Conservation (phyloP, 2,329 filamentous ascomycete genomes). For the Aspergillus flavus region DNA sequence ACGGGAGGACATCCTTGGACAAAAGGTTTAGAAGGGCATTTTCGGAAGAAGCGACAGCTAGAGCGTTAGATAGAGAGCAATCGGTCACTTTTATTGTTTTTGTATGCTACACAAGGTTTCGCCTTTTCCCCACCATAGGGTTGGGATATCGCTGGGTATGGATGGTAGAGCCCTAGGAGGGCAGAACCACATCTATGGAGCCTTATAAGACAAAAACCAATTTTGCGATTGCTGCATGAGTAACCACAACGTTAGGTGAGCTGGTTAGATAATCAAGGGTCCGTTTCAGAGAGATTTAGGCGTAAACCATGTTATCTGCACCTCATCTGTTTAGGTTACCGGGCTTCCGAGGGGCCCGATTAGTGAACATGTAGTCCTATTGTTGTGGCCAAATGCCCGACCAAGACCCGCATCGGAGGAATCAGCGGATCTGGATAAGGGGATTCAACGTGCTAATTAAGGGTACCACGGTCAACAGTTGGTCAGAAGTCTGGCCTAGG, state of each 20-base stretch:
- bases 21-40: neutral
- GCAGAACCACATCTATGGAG: neutral
- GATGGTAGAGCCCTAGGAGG: neutral
- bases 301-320: neutral
- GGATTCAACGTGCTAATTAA: neutral
- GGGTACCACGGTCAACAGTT: too few relatives aligned
- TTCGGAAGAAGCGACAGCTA: neutral
- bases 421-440: neutral
- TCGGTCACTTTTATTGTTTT: neutral
- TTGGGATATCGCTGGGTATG: neutral
- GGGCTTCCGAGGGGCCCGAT: neutral
- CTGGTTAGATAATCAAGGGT: neutral
- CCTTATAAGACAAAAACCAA: neutral
- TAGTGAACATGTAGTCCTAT: neutral
- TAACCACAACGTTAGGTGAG: neutral
- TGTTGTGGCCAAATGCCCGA: neutral
- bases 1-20: conserved; percentile 9
- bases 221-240: neutral
- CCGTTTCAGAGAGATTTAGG: neutral
- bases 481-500: neutral
- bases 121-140: neutral
- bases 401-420: neutral
- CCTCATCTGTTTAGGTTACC: neutral
- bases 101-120: neutral
- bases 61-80: neutral